phyloP scores from a whole-genome alignment of 495 filamentous ascomycete genomes.

The Umbilicaria muhlenbergii region DNA sequence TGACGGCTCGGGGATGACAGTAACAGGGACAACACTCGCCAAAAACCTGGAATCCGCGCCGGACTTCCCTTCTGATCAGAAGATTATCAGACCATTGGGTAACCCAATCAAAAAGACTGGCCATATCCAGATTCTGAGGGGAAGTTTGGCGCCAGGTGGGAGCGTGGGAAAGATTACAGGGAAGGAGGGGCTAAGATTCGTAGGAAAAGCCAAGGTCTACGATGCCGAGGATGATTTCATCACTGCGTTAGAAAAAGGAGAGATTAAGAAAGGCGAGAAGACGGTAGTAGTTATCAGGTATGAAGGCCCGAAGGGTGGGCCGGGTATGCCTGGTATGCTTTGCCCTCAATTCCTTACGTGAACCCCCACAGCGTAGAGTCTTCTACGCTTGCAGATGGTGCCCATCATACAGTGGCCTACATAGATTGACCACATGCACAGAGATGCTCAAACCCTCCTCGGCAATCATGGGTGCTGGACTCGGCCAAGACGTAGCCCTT shows the following conservation, averaged over 20 bases:
- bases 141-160: constrained; percentile 78
- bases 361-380: too few species aligned
- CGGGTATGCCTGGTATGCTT: constrained; percentile 1
- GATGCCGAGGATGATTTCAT: constrained; percentile 75
- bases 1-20: constrained; percentile 75
- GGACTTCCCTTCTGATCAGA: constrained; percentile 68
- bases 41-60: constrained; percentile 71
- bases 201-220: constrained; percentile 75
- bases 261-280: constrained; percentile 93
- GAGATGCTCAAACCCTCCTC: constrained; percentile 77
- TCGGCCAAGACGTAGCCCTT: constrained; percentile 67
- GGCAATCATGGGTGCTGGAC: constrained; percentile 74
- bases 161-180: constrained; percentile 97
- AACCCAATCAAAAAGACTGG: constrained; percentile 89
- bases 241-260: constrained; percentile 55
- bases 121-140: constrained; percentile 93
- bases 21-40: constrained; percentile 85
- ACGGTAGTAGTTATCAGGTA: constrained; percentile 96
- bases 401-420: constrained; percentile 29
- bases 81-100: constrained; percentile 79
- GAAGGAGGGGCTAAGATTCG: constrained; percentile 85
- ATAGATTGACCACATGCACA: constrained; percentile 41
- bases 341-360: too few species aligned
- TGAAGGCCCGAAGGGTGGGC: constrained; percentile 36
- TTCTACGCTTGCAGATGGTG: constrained; percentile 18